Evolutionary conservation across 1,284 basidiomycete genomes (phyloP), one percentile per base, ranked within the genome.

Genomic region (Rhodotorula sp.): DNA sequence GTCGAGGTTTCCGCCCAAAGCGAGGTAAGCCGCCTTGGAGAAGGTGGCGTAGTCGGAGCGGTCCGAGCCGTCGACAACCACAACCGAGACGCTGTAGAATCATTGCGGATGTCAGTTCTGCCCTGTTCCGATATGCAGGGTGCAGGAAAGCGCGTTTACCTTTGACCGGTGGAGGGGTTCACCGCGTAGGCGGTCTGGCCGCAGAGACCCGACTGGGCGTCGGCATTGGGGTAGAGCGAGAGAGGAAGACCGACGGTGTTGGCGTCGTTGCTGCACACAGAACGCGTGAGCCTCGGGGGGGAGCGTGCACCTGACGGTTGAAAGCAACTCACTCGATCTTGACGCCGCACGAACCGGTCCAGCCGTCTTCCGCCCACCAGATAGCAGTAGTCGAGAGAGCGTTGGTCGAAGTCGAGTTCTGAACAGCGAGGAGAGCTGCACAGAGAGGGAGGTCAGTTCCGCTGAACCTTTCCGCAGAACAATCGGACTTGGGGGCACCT

Each of bases 331-430:
- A 64, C 63, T 52, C 54, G 67, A 69, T 58, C 47, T 51, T 62
- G 51, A 61, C 67, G 51, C 68, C 67, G 62, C 71, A 72, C 23
- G 71, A 57, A 20, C 64, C 64, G 48, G 58, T 52, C 71, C 71
- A 72, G 29, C 62, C 62, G 3, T 59, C 58, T 54, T 69, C 71
- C 48, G 67, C 65, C 62, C 66, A 72, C 64, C 64, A 72, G 54
- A 72, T 72, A 47, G 67, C 71, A 29, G 68, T 72, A 7, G 71
- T 69, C 46, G 54, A 48, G 71, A 62, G 63, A 5, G 63, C 60
- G 31, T 66, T 56, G 10, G 64, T n/a, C 23, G 68, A 62, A n/a
- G 61, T 56, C 26, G 57, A 34, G 34, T 46, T 18, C n/a, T 39
- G 16, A 31, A 48, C 56, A n/a, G 58, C 49, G 49, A 65, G 64